Conservation (phyloP, 2,329 filamentous ascomycete species). For the Rhynchosporium graminicola region DNA sequence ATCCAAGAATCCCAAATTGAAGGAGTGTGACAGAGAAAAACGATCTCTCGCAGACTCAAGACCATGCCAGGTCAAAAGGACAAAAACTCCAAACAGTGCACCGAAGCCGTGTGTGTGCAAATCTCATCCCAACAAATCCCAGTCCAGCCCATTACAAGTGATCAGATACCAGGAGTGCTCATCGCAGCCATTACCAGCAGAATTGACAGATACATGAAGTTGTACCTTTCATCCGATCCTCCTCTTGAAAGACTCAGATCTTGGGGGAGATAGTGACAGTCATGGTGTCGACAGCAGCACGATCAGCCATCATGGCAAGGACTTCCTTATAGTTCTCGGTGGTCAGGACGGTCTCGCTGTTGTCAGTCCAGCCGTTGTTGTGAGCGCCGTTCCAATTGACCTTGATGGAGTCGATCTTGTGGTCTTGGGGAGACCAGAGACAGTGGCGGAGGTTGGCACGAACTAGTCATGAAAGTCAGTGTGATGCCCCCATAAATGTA, state of each 20-base stretch:
- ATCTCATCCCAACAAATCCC: not conserved
- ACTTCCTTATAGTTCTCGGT: constrained; percentile 13
- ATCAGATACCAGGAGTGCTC: constrained; percentile 20
- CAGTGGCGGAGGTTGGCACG: constrained; percentile 15
- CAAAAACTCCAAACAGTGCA: not conserved
- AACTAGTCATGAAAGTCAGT: not conserved
- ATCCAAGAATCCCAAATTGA: constrained; percentile 12
- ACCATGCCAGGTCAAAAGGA: constrained; percentile 2
- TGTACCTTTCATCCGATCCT: constrained; percentile 12
- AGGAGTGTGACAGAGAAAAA: constrained; percentile 12
- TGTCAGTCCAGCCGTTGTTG: not conserved
- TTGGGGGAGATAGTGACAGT: not conserved
- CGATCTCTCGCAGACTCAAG: not conserved
- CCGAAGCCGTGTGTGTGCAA: not conserved
- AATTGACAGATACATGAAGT: constrained; percentile 13
- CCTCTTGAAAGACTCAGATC: constrained; percentile 5
- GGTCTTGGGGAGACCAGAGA: constrained; percentile 15
- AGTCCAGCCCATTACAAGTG: constrained; percentile 9
- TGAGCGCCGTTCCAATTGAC: constrained; percentile 8
- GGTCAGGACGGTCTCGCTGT: constrained; percentile 14
- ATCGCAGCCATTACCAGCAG: constrained; percentile 22
- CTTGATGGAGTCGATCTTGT: constrained; percentile 18
- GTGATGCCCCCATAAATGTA: not conserved
- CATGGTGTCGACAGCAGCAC: not conserved
- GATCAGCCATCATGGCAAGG: constrained; percentile 7